These are phyloP conservation scores for Prunus armeniaca DNA, from an alignment of 306 rosid genomes.

Conservation along the genomic window DNA sequence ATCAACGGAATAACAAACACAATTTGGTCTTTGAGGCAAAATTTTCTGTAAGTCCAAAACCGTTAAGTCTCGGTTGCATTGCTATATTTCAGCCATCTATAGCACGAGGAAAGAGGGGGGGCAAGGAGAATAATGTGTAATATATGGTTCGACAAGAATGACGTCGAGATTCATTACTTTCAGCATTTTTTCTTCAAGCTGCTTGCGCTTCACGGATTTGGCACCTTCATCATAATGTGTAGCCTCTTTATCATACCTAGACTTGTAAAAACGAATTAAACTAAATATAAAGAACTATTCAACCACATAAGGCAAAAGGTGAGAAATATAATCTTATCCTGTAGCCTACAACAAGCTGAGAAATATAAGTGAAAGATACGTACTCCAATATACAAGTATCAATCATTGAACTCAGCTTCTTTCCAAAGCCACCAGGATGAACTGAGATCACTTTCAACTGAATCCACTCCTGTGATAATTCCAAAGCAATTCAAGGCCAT, in stretches of 20 bases:
- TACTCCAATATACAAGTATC: no score
- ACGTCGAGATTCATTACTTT: slow-evolving; percentile 16
- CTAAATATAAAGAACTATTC: not conserved
- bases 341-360: no score
- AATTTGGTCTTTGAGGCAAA: not conserved
- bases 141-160: not conserved
- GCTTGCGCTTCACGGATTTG: no score
- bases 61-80: slow-evolving; percentile 11
- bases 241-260: slow-evolving; percentile 90
- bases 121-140: not conserved
- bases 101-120: not conserved
- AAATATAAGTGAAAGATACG: no score
- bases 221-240: slow-evolving; percentile 91
- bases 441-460: no score
- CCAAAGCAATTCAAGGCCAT: no score
- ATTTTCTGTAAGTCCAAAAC: not conserved
- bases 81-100: not conserved
- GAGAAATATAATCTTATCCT: no score
- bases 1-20: not conserved
- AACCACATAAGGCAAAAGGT: no score
- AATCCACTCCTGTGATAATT: no score
- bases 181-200: no score
- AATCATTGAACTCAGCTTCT: no score
- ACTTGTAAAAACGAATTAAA: slow-evolving; percentile 22
- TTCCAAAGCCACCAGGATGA: no score